A percentile compares a stretch with the other conserved stretches of the same genome.
Conservation (phyloP, 352 stramenopile genomes). For the Paralagenidium karlingii region DNA sequence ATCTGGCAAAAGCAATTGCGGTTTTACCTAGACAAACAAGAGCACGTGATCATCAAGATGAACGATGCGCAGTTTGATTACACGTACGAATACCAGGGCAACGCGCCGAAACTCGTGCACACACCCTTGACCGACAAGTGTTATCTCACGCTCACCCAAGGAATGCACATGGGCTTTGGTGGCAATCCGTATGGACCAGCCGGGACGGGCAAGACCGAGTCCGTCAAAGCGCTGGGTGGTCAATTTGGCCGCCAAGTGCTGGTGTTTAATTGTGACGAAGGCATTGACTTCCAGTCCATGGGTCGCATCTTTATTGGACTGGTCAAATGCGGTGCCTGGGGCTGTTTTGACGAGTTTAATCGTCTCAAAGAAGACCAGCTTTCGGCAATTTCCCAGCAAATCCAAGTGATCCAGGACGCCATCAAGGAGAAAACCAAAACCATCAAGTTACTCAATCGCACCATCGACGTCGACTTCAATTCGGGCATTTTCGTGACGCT, state of each 20-base stretch:
- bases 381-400: conserved; percentile 90
- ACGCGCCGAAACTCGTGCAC: conserved; percentile 87
- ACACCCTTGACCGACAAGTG: conserved; percentile 92
- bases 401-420: conserved; percentile 90
- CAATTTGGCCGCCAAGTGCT: conserved; percentile 87
- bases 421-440: conserved; percentile 74
- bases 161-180: conserved; percentile 88
- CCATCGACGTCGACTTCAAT: conserved; percentile 87
- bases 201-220: conserved; percentile 92
- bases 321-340: conserved; percentile 91
- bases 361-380: conserved; percentile 91
- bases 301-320: conserved; percentile 92
- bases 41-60: conserved; percentile 47
- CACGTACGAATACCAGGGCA: conserved; percentile 94
- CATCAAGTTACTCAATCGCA: conserved; percentile 74
- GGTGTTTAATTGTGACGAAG: conserved; percentile 92
- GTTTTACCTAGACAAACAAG: conserved; percentile 75
- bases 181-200: conserved; percentile 91
- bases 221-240: conserved; percentile 86
- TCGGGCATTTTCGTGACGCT: conserved; percentile 94
- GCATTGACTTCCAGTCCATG: conserved; percentile 92
- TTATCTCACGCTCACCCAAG: conserved; percentile 91
- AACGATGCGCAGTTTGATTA: conserved; percentile 83
- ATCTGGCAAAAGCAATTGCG: conserved; percentile 91
- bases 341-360: conserved; percentile 97